Evolutionary conservation across 768 basidiomycete genomes (phyloP), one percentile per base, ranked within the genome.

Genomic region (Clathrus columnatus): DNA sequence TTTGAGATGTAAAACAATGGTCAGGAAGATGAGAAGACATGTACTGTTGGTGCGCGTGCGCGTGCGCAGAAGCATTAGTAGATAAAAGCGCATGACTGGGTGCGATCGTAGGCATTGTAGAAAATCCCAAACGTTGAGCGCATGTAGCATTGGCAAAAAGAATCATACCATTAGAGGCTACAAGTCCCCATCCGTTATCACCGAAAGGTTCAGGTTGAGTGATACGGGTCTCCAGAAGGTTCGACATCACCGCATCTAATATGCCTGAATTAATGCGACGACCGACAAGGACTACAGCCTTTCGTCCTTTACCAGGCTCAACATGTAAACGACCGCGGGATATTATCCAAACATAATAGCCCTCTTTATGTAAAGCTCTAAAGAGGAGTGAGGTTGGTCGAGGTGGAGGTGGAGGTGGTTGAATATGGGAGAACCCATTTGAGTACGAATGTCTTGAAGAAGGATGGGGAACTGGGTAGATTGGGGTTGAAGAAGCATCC

Each of bases 261-360:
- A 92, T 4, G 65, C 67, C 21, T 91, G 67, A 1, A 61, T 65
- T 7, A 45, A 85, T 72, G 27, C 84, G 80, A 7, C 95, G 76
- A 0, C 87, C 94, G 54, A 80, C 82, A n/a, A 99, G 75, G 30
- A 99, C 82, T 64, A 99, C 91, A 1, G 92, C 91, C 70, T 98
- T 96, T 32, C 92, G 75, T 0, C 92, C 92, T 65, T 97, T 97
- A 1, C 92, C 91, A 0, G 91, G 85, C 71, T 99, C 95, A 54
- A 89, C 79, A 63, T 94, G 87, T 41, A 98, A 75, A 27, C 90
- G 75, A 1, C 95, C 95, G n/a, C 85, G 75, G 49, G 84, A 86
- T 66, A 96, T 91, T 16, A 98, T 74, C 95, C 95, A 99, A 18
- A 92, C 78, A 69, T 86, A 93, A 1, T 62, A 62, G 1, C 74